Conservation (phyloP, 2,329 filamentous ascomycete genomes). For the Dactylellina parvicollis region DNA sequence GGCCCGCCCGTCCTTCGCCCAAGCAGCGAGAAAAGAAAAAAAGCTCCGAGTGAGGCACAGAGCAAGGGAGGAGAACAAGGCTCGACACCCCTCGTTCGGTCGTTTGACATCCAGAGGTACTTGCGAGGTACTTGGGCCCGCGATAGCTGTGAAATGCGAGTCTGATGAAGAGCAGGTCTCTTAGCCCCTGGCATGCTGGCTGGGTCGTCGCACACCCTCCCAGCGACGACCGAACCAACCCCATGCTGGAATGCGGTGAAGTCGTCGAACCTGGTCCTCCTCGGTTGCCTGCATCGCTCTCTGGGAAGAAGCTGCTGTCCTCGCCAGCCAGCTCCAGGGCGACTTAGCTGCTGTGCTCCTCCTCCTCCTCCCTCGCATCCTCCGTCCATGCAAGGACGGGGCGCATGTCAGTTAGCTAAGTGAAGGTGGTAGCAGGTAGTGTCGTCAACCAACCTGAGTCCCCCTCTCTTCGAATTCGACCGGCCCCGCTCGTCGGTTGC, state of each 20-base stretch:
- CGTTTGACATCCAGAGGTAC: constrained; percentile 25
- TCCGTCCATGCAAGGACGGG: constrained; percentile 33
- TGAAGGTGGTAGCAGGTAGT: background rate
- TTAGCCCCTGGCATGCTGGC: constrained; percentile 28
- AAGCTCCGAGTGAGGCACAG: constrained; percentile 39
- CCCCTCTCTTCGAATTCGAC: constrained; percentile 7
- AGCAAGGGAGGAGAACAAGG: constrained; percentile 27
- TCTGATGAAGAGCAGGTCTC: background rate
- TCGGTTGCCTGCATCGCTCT: constrained; percentile 17
- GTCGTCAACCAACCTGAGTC: constrained; percentile 18
- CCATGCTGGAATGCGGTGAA: constrained; percentile 27
- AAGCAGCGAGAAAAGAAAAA: constrained; percentile 17
- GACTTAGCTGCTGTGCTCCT: constrained; percentile 31
- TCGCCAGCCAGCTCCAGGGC: background rate
- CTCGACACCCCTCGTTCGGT: constrained; percentile 4
- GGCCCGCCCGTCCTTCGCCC: constrained; percentile 2
- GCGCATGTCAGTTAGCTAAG: constrained; percentile 10
- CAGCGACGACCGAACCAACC: background rate
- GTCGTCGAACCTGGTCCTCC: constrained; percentile 12
- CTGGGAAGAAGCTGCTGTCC: background rate
- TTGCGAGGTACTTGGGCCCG: constrained; percentile 28
- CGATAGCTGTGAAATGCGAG: background rate
- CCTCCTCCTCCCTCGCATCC: constrained; percentile 1
- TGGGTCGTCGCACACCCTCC: constrained; percentile 22
- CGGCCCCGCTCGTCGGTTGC: constrained; percentile 10